Evolutionary conservation across 306 rosid species (phyloP), one percentile per base, ranked within the genome.

Genomic region (Vachellia pachyceras): DNA sequence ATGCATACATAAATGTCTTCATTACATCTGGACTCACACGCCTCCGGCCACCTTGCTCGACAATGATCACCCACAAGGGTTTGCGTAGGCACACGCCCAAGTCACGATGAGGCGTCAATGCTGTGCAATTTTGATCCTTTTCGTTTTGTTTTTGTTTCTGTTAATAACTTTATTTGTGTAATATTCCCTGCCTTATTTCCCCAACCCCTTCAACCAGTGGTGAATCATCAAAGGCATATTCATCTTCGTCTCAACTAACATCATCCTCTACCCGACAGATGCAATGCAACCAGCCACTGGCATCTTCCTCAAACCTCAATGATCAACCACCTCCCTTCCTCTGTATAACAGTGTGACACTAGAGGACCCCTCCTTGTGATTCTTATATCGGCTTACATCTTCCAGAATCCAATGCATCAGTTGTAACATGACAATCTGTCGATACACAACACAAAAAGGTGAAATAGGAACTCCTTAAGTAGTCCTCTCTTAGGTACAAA

Each of bases 111-210:
- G 61, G 12, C 61, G 11, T 54, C 25, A n/a, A 54, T 25, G 3
- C 11, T n/a, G 25, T n/a, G 3, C 11, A 7, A n/a, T 54, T n/a
- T 54, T 54, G 25, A 54, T 54, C 61, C 23, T 54, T 12, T 0
- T 50, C n/a, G 5, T 50, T 18, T 18, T 25, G 15, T 47, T 13
- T 12, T 13, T 29, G 33, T 29, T 29, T 29, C 33, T 29, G 1
- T 47, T 47, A 14, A 12, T 47, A 7, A 13, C 33, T 29, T 29
- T 29, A 29, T 29, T 29, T 29, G 33, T 29, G 36, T 50, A 18
- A 73, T 50, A 50, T 73, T 73, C 77, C 47, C 36, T 50, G 10
- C 35, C 9, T 73, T 63, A 36, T 52, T 52, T 52, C 65, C 33
- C 1, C 77, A 18, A 14, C 41, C 20, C 18, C 75, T 45, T 35